Base-by-base conservation (phyloP, 805 yeast species). In the Spathaspora boniae region DNA sequence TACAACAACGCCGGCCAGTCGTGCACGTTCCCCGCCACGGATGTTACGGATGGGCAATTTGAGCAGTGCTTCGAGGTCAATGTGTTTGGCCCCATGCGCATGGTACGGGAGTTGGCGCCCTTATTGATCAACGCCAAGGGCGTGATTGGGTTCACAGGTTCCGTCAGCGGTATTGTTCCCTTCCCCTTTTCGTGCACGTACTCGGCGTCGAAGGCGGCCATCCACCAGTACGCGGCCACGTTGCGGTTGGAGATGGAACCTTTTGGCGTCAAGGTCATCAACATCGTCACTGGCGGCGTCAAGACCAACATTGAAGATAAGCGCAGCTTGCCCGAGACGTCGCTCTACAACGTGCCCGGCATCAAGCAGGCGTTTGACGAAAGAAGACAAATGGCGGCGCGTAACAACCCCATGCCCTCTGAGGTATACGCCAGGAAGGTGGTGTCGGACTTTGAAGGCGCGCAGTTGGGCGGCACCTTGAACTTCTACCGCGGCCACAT, bases 1-100 rank as follows among this genome's bases (percentile, higher is more conserved):
- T 82, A 68, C 60, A 84, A 85, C 56, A 85, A 84, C 54, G 94
- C 94, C 1, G 89, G 89, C 12, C 80, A 74, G 46, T 71, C 86
- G 15, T 84, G 89, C 48, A 74, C 85, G 0, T 67, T 78, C 34
- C 86, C 93, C 1, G 86, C 84, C 0, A 43, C 73, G 31, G 93
- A 83, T 56, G 82, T 78, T 3, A 59, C 71, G 3, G 79, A 82
- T 51, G 80, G 69, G 9, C 68, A 58, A 22, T 46, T 78, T 19
- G 60, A 56, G 23, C 70, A 70, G 43, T 73, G 79, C 37, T 77
- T 75, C 51, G 70, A 74, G 33, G 86, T 81, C 15, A 85, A 85
- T 50, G 84, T 84, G 0, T 70, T 73, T 52, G 93, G 85, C 0
- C 85, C 85, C 3, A 67, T 82, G 34, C 69, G 85, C 48, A 33